Evolutionary conservation across 2,329 filamentous ascomycete species (phyloP).

Genomic region (Penicillium occitanis): DNA sequence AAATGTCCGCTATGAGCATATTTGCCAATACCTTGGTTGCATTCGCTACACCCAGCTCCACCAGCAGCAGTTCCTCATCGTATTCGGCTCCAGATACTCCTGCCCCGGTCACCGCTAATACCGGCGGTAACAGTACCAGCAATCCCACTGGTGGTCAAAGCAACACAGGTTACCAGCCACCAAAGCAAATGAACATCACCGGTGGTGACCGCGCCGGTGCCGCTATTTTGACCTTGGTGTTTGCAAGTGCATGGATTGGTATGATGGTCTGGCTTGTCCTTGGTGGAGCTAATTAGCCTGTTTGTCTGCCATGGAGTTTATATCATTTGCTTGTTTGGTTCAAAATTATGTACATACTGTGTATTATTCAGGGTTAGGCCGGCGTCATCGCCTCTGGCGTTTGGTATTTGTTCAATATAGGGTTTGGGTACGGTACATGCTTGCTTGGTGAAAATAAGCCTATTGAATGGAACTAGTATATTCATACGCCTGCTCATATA

Average conservation of each 20-base stretch:
- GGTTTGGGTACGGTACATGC: not conserved
- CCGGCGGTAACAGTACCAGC: conserved; percentile 59
- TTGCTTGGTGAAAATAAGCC: not conserved
- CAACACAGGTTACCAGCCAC: conserved; percentile 17
- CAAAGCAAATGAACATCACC: conserved; percentile 10
- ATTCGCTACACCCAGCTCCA: conserved; percentile 22
- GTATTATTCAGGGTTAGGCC: conserved; percentile 5
- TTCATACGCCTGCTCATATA: not conserved
- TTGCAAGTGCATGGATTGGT: conserved; percentile 21
- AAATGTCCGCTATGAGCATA: conserved; percentile 44
- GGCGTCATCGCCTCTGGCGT: conserved; percentile 6
- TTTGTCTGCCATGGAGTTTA: not conserved
- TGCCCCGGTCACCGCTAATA: conserved; percentile 48
- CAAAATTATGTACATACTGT: conserved; percentile 11
- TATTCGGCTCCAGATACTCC: conserved; percentile 25
- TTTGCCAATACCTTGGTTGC: conserved; percentile 34
- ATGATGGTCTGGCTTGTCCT: conserved; percentile 23
- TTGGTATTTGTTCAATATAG: conserved; percentile 8
- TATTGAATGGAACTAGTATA: not conserved
- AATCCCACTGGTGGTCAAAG: conserved; percentile 45
- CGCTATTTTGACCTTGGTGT: conserved; percentile 24
- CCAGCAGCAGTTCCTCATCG: conserved; percentile 4
- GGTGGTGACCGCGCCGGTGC: conserved; percentile 22
- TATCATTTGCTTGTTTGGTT: not conserved
- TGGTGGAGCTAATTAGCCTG: conserved; percentile 19